Percentiles rank a stretch among this genome's conserved stretches.
phyloP scores from a whole-genome alignment of 2,329 filamentous ascomycete species.

The Aspergillus ochraceoroseus region DNA sequence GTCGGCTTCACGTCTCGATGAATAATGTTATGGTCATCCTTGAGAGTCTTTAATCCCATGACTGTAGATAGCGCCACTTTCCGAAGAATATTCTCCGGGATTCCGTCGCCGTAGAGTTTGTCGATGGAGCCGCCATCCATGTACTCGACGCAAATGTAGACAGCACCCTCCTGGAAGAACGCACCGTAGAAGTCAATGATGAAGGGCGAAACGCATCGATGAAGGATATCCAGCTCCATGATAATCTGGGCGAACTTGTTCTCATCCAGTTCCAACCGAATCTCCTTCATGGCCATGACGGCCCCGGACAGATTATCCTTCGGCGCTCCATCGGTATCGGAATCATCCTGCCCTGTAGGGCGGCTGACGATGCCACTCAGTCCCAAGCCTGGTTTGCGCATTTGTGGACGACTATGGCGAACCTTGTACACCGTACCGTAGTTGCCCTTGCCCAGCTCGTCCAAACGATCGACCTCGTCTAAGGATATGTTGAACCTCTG shows the following conservation, averaged over 20 bases:
- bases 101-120: conserved; percentile 85
- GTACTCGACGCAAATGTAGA: conserved; percentile 98
- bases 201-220: conserved; percentile 89
- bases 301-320: conserved; percentile 52
- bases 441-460: conserved; percentile 94
- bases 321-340: conserved; percentile 11
- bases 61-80: conserved; percentile 89
- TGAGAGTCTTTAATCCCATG: conserved; percentile 85
- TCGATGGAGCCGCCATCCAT: conserved; percentile 99
- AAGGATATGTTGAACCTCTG: conserved; percentile 89
- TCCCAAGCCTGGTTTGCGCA: conserved; percentile 57
- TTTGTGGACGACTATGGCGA: conserved; percentile 68
- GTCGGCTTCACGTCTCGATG: conserved; percentile 98
- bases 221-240: conserved; percentile 93
- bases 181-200: conserved; percentile 99
- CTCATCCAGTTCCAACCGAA: conserved; percentile 90
- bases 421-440: conserved; percentile 98
- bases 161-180: conserved; percentile 97
- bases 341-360: conserved; percentile 22
- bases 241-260: conserved; percentile 95
- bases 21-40: conserved; percentile 98
- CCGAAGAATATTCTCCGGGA: conserved; percentile 79
- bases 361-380: conserved; percentile 55
- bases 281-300: conserved; percentile 99
- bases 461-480: conserved; percentile 88